phyloP scores from a whole-genome alignment of 805 yeast genomes.

The Barnettozyma siamensis region DNA sequence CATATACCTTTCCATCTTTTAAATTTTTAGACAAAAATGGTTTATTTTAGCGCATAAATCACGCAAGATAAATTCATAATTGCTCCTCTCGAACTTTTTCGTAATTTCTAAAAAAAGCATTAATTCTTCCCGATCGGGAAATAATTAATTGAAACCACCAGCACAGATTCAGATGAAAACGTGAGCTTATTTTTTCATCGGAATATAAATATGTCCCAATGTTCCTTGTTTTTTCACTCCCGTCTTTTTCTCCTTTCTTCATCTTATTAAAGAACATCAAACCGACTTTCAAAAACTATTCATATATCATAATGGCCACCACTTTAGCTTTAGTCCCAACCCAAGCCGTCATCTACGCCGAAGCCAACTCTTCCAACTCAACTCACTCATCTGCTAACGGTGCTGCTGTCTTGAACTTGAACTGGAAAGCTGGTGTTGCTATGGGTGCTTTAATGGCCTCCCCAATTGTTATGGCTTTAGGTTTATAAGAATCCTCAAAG shows the following conservation, averaged over 20 bases:
- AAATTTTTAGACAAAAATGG: no score
- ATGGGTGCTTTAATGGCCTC: conserved; percentile 34
- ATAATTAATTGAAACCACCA: not conserved
- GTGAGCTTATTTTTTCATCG: no score
- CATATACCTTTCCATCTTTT: no score
- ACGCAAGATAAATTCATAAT: no score
- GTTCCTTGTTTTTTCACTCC: not conserved
- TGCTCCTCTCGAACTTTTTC: no score
- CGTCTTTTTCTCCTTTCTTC: not conserved
- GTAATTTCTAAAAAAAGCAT: no score
- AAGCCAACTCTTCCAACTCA: conserved; percentile 16
- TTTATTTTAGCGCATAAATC: no score
- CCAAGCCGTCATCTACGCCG: conserved; percentile 24
- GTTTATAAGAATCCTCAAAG: conserved; percentile 18
- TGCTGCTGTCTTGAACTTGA: conserved; percentile 29
- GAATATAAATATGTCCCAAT: conserved; percentile 1
- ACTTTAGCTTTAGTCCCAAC: conserved; percentile 25
- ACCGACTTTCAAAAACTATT: not conserved
- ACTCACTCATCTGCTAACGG: conserved; percentile 24
- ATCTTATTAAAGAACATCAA: not conserved
- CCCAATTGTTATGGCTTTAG: conserved; percentile 29
- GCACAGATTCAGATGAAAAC: no score
- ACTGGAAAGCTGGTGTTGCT: conserved; percentile 37
- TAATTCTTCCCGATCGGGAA: no score
- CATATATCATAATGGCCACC: conserved; percentile 14